A percentile compares a stretch with the other conserved stretches of the same genome.
These are phyloP conservation scores for Leccinum subgranulosum DNA, from an alignment of 768 basidiomycete genomes.

Conservation along the genomic window DNA sequence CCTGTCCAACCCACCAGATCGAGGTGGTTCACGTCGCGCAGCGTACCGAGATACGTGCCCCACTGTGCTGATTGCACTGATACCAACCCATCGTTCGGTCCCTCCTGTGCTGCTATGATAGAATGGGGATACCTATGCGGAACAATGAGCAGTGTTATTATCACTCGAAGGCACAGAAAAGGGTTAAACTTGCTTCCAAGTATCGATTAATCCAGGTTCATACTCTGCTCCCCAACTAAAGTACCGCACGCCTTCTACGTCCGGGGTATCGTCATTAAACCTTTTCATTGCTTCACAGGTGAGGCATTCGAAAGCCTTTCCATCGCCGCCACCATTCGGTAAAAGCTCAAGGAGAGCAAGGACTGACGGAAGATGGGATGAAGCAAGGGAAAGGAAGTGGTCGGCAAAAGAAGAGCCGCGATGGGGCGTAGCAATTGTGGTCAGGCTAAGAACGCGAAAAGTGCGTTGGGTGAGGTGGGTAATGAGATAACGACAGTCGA, in stretches of 20 bases:
- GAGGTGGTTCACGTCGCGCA: constrained; percentile 87
- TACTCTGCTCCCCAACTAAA: constrained; percentile 96
- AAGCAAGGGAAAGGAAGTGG: constrained; percentile 79
- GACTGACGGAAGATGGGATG: constrained; percentile 61
- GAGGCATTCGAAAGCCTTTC: constrained; percentile 87
- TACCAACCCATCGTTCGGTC: constrained; percentile 93
- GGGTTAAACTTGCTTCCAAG: constrained; percentile 58
- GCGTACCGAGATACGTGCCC: constrained; percentile 95
- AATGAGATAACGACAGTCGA: constrained; percentile 88
- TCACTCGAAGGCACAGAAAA: neutral
- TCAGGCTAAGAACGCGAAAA: constrained; percentile 82
- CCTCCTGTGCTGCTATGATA: constrained; percentile 82
- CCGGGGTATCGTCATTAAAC: constrained; percentile 86
- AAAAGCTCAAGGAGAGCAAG: constrained; percentile 76
- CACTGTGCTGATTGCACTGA: constrained; percentile 84
- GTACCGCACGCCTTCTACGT: constrained; percentile 77
- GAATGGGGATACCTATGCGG: constrained; percentile 60
- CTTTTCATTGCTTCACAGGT: constrained; percentile 80
- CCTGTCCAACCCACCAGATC: constrained; percentile 90
- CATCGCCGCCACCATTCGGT: constrained; percentile 92
- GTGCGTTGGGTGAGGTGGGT: constrained; percentile 74
- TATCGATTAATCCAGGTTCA: constrained; percentile 86
- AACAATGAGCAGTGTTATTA: neutral
- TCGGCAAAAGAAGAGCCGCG: constrained; percentile 92
- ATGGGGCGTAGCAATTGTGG: constrained; percentile 94